A percentile compares a stretch with the other conserved stretches of the same genome.
These are phyloP conservation scores for Plenodomus lindquistii DNA, from an alignment of 2,329 filamentous ascomycete genomes.

Conservation along the genomic window DNA sequence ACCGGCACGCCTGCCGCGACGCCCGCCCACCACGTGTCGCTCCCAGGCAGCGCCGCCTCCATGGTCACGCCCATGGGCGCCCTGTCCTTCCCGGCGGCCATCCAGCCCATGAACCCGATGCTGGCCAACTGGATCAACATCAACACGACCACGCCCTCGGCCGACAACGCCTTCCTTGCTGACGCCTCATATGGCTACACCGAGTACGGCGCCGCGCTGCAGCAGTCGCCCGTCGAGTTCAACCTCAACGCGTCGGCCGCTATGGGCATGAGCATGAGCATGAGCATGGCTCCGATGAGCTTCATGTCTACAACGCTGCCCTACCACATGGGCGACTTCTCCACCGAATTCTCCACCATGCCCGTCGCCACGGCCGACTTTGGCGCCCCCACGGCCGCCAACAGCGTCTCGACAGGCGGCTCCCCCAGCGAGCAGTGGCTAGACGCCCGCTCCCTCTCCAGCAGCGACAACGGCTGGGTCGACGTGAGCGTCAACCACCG, in stretches of 20 bases:
- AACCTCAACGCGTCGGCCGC: constrained; percentile 46
- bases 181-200: constrained; percentile 11
- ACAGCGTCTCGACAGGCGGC: constrained; percentile 58
- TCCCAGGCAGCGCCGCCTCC: constrained; percentile 33
- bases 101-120: constrained; percentile 42
- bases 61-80: constrained; percentile 36
- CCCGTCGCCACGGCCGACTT: constrained; percentile 47
- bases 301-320: constrained; percentile 46
- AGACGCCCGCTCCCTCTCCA: constrained; percentile 85
- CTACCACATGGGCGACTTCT: constrained; percentile 67
- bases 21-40: constrained; percentile 23
- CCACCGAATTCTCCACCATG: constrained; percentile 64
- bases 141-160: constrained; percentile 23
- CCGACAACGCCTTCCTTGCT: constrained; percentile 24
- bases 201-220: constrained; percentile 46
- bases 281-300: constrained; percentile 49
- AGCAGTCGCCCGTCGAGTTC: constrained; percentile 53
- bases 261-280: constrained; percentile 42
- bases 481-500: constrained; percentile 67
- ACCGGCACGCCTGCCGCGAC: constrained; percentile 21
- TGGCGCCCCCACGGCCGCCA: constrained; percentile 30
- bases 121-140: constrained; percentile 52
- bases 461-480: constrained; percentile 84
- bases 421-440: constrained; percentile 80
- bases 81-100: constrained; percentile 38